Evolutionary conservation across 1,284 basidiomycete species (phyloP), one percentile per base, ranked within the genome.

Genomic region (Hemileia vastatrix): DNA sequence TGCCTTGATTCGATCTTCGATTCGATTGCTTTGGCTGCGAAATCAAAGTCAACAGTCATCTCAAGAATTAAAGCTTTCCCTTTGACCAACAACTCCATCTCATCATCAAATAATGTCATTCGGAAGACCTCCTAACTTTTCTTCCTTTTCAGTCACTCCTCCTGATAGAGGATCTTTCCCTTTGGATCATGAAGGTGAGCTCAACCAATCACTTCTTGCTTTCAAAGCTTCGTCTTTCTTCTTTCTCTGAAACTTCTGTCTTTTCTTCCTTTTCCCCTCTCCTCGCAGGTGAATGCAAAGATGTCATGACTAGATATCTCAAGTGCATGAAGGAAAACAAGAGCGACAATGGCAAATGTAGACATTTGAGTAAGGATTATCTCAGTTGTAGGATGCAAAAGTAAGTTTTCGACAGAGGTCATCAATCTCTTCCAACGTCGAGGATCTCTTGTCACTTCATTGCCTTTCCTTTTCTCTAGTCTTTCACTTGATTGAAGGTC

Each of bases 81-180:
- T 27, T 27, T 27, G 27, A 27, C 27, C 27, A 27, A 27, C 27
- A 27, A 27, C 27, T 27, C 27, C 27, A 27, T 27, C 27, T 27
- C 27, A 27, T 27, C 27, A 27, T 27, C n/a, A n/a, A n/a, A n/a
- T n/a, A n/a, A 91, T 91, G 88, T 91, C 88, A 44, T 92, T 92
- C 72, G 90, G 90, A 64, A 81, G 90, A 67, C 90, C 91, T 69
- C 89, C 90, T 18, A 87, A 86, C 4, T 84, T 89, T 62, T 87
- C 86, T 54, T 80, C 83, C 4, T 90, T 93, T 78, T 84, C 86
- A 70, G 81, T 83, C 15, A 76, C 81, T 1, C 84, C 91, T 32
- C 90, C 90, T 40, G 87, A 90, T 70, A 83, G 93, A 63, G 93
- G 93, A 19, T 90, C 90, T 0, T 96, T 97, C 73, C 93, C 93